Evolutionary conservation across 148 eudicot genomes (phyloP).

Genomic region (Selenicereus undatus): DNA sequence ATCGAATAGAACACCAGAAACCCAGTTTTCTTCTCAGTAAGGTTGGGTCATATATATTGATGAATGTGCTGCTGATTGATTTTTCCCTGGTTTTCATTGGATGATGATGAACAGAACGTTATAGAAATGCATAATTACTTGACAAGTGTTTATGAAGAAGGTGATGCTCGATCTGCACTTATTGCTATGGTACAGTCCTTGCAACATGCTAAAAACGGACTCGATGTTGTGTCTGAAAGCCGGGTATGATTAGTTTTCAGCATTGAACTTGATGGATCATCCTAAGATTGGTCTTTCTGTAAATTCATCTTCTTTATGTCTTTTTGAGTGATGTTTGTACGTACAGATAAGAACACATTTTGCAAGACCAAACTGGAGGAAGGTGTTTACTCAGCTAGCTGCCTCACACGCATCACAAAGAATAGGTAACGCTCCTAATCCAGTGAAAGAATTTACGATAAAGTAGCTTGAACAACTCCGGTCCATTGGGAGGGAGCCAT

Average conservation of each 20-base stretch:
- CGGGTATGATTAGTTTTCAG: slow-evolving; percentile 43
- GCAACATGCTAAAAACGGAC: slow-evolving; percentile 95
- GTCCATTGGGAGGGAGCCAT: too few species aligned
- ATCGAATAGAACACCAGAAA: background rate
- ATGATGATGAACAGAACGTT: slow-evolving; percentile 45
- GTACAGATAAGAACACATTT: slow-evolving; percentile 89
- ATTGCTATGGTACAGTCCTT: slow-evolving; percentile 87
- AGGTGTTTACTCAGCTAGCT: slow-evolving; percentile 59
- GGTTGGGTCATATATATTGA: too few species aligned
- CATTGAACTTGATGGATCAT: background rate
- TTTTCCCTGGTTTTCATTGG: background rate
- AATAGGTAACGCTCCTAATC: slow-evolving; percentile 43
- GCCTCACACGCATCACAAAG: slow-evolving; percentile 41
- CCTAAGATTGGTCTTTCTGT: background rate
- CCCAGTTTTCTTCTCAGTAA: background rate
- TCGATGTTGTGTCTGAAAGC: slow-evolving; percentile 90
- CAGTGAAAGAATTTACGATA: too few species aligned
- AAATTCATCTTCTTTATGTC: background rate
- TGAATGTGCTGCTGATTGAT: too few species aligned
- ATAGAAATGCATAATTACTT: slow-evolving; percentile 97
- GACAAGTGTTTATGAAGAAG: slow-evolving; percentile 96
- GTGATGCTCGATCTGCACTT: slow-evolving; percentile 97
- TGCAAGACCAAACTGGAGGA: slow-evolving; percentile 99
- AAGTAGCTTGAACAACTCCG: too few species aligned
- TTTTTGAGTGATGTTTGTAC: background rate